phyloP scores from a whole-genome alignment of 805 yeast genomes.

The Kluyveromyces wickerhamii region DNA sequence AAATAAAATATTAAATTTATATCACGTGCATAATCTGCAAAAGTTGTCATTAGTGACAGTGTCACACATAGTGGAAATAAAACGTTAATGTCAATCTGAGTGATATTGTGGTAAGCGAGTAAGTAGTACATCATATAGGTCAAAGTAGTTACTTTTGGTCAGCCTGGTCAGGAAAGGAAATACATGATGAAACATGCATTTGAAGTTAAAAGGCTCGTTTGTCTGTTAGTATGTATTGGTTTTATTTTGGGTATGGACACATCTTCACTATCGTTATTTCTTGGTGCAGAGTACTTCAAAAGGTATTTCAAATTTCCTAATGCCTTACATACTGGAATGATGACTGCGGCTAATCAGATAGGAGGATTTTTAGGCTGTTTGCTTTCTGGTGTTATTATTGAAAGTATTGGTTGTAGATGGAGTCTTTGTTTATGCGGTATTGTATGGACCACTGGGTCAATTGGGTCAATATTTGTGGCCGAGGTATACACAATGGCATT shows the following conservation, averaged over 20 bases:
- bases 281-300: constrained; percentile 42
- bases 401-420: constrained; percentile 48
- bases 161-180: neutral
- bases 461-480: constrained; percentile 24
- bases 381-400: constrained; percentile 42
- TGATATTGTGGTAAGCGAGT: no score
- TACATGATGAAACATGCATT: constrained; percentile 2
- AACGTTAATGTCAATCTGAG: no score
- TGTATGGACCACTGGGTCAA: constrained; percentile 51
- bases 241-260: constrained; percentile 73
- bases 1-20: no score
- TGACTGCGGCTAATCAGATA: constrained; percentile 68
- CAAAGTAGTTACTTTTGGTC: no score
- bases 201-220: constrained; percentile 2
- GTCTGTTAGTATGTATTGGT: constrained; percentile 39
- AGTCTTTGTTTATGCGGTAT: constrained; percentile 45
- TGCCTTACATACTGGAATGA: constrained; percentile 57
- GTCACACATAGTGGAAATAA: neutral
- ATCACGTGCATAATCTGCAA: no score
- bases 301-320: constrained; percentile 46
- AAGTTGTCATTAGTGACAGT: no score
- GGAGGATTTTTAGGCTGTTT: constrained; percentile 61
- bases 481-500: constrained; percentile 39
- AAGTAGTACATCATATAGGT: no score
- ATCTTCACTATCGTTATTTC: constrained; percentile 67